A percentile compares a stretch with the other conserved stretches of the same genome.
Evolutionary conservation across 352 stramenopile species (phyloP).

Genomic region (Thraustochytrium sp.): DNA sequence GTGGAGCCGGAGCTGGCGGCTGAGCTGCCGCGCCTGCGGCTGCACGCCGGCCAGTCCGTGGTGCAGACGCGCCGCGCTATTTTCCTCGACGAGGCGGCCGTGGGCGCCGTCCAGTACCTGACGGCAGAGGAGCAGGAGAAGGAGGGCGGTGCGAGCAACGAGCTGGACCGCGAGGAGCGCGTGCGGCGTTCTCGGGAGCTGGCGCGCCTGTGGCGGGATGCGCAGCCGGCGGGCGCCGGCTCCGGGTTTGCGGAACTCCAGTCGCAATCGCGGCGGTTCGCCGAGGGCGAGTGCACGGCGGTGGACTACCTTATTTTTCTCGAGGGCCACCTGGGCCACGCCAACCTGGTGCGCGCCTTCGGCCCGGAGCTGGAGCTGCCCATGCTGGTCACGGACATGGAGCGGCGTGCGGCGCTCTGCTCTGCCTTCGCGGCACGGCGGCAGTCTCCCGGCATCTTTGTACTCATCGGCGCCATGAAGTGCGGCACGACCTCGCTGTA

Average conservation of each 20-base stretch:
- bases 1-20: constrained; percentile 63
- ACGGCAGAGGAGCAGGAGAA: neutral
- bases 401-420: neutral
- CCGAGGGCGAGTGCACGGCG: constrained; percentile 22
- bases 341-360: neutral
- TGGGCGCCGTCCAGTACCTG: neutral
- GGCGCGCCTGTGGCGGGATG: neutral
- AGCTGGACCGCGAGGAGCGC: neutral
- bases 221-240: neutral
- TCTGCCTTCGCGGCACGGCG: constrained; percentile 1
- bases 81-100: constrained; percentile 59
- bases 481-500: constrained; percentile 92
- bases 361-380: neutral
- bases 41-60: constrained; percentile 81
- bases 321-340: neutral
- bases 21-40: constrained; percentile 53
- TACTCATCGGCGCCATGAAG: constrained; percentile 92
- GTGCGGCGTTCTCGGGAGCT: neutral
- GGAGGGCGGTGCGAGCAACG: neutral
- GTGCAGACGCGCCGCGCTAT: constrained; percentile 90
- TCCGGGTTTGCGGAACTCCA: neutral
- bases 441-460: constrained; percentile 68
- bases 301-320: neutral
- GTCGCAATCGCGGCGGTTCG: neutral
- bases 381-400: neutral